Evolutionary conservation across 768 basidiomycete genomes (phyloP).

Genomic region (button mushroom (Agaricus bisporus)): DNA sequence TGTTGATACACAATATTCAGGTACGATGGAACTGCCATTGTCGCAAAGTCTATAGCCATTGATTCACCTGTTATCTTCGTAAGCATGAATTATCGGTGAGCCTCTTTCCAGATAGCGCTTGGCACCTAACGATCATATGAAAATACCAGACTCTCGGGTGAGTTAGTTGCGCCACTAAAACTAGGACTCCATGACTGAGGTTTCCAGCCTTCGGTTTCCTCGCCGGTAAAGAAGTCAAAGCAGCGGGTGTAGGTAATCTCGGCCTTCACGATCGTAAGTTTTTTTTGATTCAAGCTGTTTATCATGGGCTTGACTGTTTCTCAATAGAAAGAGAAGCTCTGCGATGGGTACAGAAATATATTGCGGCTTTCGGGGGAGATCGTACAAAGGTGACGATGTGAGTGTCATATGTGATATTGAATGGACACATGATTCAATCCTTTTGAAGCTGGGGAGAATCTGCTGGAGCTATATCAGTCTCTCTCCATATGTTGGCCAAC

Average conservation of each 20-base stretch:
- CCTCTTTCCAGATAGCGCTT: no score
- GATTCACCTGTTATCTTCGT: constrained; percentile 44
- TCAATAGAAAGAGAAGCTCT: constrained; percentile 27
- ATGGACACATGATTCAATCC: background rate
- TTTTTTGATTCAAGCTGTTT: background rate
- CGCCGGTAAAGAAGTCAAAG: constrained; percentile 33
- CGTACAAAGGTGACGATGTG: constrained; percentile 46
- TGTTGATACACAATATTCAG: constrained; percentile 15
- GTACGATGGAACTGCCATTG: constrained; percentile 38
- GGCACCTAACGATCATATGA: no score
- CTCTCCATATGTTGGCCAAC: constrained; percentile 7
- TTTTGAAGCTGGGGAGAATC: constrained; percentile 8
- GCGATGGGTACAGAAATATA: constrained; percentile 58
- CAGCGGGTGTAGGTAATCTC: constrained; percentile 36
- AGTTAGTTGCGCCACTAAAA: background rate
- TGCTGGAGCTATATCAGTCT: constrained; percentile 11
- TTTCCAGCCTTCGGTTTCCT: constrained; percentile 33
- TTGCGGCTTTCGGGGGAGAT: constrained; percentile 59
- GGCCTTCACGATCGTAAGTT: constrained; percentile 43
- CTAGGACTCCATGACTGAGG: background rate
- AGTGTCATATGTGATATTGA: background rate
- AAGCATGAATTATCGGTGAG: constrained; percentile 46
- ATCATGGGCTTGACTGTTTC: no score
- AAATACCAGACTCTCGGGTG: background rate
- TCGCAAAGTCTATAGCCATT: constrained; percentile 36